Evolutionary conservation across 495 filamentous ascomycete genomes (phyloP).

Genomic region (Podospora anserina): DNA sequence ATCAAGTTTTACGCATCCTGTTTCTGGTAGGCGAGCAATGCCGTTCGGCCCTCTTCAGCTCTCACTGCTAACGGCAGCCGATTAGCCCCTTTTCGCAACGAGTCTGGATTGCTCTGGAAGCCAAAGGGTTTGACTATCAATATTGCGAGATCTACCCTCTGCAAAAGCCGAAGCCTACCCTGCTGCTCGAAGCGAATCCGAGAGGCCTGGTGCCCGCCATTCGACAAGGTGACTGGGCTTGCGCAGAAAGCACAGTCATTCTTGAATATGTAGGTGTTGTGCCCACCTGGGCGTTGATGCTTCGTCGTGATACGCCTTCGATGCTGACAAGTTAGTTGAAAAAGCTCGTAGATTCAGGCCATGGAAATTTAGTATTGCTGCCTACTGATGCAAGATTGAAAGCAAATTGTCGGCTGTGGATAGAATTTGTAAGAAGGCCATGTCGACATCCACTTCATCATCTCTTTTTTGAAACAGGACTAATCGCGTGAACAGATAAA

Average conservation of each 20-base stretch:
- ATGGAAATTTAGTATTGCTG: slow-evolving; percentile 56
- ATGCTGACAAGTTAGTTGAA: background rate
- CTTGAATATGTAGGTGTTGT: slow-evolving; percentile 71
- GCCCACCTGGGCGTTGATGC: slow-evolving; percentile 9
- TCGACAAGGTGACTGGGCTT: slow-evolving; percentile 80
- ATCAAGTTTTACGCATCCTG: slow-evolving; percentile 85
- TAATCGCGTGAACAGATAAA: slow-evolving; percentile 52
- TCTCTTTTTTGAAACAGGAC: background rate
- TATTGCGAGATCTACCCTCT: slow-evolving; percentile 93
- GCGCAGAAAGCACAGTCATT: slow-evolving; percentile 80
- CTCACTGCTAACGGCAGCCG: background rate
- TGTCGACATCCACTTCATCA: background rate
- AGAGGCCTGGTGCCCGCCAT: slow-evolving; percentile 82
- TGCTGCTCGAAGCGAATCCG: slow-evolving; percentile 81
- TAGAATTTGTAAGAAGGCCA: slow-evolving; percentile 55
- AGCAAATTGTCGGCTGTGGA: slow-evolving; percentile 81
- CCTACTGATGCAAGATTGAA: slow-evolving; percentile 65
- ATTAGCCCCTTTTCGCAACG: slow-evolving; percentile 75
- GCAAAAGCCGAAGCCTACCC: slow-evolving; percentile 64
- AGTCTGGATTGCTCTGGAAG: slow-evolving; percentile 93
- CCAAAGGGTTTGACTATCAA: slow-evolving; percentile 78
- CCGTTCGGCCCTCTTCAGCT: slow-evolving; percentile 4
- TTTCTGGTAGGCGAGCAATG: slow-evolving; percentile 65
- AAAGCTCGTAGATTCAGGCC: slow-evolving; percentile 78
- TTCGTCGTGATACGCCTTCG: background rate